Conservation (phyloP, 1,139 yeast species). For the Meyerozyma carpophila region DNA sequence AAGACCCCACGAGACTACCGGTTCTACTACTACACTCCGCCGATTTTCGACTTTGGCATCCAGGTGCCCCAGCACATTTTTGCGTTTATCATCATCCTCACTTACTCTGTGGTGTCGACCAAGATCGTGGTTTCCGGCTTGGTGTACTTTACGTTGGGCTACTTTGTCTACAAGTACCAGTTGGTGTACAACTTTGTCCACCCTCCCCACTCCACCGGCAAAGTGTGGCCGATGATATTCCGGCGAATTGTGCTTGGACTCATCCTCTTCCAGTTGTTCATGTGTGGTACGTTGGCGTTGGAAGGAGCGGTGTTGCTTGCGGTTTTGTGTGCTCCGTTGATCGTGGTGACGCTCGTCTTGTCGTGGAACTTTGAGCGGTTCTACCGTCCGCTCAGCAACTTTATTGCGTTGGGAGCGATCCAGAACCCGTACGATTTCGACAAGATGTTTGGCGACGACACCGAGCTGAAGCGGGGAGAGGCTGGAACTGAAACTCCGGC, state of each 20-base stretch:
- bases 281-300: constrained; percentile 65
- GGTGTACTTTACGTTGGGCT: constrained; percentile 57
- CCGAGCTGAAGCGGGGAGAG: neutral
- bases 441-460: constrained; percentile 2
- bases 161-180: constrained; percentile 62
- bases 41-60: constrained; percentile 59
- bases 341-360: constrained; percentile 44
- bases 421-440: constrained; percentile 26
- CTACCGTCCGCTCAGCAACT: constrained; percentile 53
- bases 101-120: constrained; percentile 60
- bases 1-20: constrained; percentile 53
- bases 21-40: constrained; percentile 51
- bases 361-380: constrained; percentile 55
- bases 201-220: constrained; percentile 68
- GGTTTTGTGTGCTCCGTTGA: constrained; percentile 46
- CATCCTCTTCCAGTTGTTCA: constrained; percentile 55
- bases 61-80: constrained; percentile 62
- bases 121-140: constrained; percentile 62
- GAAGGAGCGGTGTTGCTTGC: constrained; percentile 56
- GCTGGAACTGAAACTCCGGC: neutral
- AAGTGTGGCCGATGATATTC: constrained; percentile 64
- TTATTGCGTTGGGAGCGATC: constrained; percentile 61
- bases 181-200: constrained; percentile 62
- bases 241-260: constrained; percentile 55
- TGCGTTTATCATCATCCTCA: constrained; percentile 54